Conservation (phyloP, 441 rosid species). For the Croton setiger region DNA sequence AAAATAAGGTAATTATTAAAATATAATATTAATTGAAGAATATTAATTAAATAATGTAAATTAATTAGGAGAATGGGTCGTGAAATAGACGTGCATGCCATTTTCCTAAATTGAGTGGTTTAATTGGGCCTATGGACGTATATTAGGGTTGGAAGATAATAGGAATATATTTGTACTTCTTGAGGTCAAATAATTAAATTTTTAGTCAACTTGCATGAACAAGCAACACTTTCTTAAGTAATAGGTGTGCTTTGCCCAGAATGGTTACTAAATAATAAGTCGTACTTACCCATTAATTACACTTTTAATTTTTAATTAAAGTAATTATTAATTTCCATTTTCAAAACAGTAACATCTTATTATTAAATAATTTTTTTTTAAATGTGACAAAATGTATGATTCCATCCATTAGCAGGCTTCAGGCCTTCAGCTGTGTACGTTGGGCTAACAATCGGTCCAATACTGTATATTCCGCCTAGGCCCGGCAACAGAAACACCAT, state of each 20-base stretch:
- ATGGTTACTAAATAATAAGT: background rate
- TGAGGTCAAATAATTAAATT: conserved; percentile 12
- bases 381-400: too few species aligned
- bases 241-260: background rate
- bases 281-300: too few species aligned
- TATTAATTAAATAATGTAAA: background rate
- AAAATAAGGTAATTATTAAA: too few species aligned
- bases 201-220: conserved; percentile 13
- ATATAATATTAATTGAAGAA: background rate
- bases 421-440: too few species aligned
- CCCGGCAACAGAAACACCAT: too few species aligned
- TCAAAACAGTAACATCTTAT: too few species aligned
- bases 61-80: background rate
- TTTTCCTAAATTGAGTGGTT: background rate
- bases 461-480: too few species aligned
- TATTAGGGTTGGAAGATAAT: background rate
- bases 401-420: too few species aligned
- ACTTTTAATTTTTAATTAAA: too few species aligned
- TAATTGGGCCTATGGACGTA: conserved; percentile 1
- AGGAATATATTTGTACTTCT: background rate
- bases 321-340: too few species aligned
- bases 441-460: too few species aligned
- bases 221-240: background rate
- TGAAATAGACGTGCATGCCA: conserved; percentile 47
- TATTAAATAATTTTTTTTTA: too few species aligned